A percentile compares a stretch with the other conserved stretches of the same genome.
phyloP scores from a whole-genome alignment of 495 filamentous ascomycete species.

The Terfezia claveryi region DNA sequence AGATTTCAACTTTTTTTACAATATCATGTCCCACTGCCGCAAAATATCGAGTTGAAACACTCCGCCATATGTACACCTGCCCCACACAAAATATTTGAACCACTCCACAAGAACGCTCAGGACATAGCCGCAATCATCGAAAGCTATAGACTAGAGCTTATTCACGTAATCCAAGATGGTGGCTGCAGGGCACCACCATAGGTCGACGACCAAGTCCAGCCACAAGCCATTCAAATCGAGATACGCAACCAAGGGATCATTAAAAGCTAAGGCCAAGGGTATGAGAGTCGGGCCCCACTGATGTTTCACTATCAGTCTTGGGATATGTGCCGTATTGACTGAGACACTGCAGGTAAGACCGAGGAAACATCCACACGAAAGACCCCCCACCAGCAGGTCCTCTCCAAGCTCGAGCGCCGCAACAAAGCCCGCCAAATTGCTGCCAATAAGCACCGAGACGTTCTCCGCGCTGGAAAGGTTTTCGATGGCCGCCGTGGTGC shows the following conservation, averaged over 20 bases:
- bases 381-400: conserved; percentile 83
- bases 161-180: too few relatives aligned
- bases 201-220: conserved; percentile 63
- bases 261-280: conserved; percentile 73
- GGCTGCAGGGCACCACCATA: conserved; percentile 50
- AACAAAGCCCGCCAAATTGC: conserved; percentile 83
- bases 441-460: conserved; percentile 55
- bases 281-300: conserved; percentile 8
- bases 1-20: too few relatives aligned
- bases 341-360: conserved; percentile 10
- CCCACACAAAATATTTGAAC: too few relatives aligned
- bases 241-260: conserved; percentile 65
- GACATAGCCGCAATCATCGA: too few relatives aligned
- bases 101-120: too few relatives aligned
- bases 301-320: not conserved
- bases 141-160: too few relatives aligned
- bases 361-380: conserved; percentile 41
- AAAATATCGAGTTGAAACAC: too few relatives aligned
- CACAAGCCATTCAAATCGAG: conserved; percentile 83
- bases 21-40: too few relatives aligned
- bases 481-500: conserved; percentile 71
- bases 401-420: conserved; percentile 85
- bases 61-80: too few relatives aligned
- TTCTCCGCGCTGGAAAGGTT: conserved; percentile 48
- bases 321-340: not conserved